Percentiles rank a stretch among this genome's conserved stretches.
Evolutionary conservation across 148 eudicot species (phyloP).

Genomic region (Chenopodium suecicum): DNA sequence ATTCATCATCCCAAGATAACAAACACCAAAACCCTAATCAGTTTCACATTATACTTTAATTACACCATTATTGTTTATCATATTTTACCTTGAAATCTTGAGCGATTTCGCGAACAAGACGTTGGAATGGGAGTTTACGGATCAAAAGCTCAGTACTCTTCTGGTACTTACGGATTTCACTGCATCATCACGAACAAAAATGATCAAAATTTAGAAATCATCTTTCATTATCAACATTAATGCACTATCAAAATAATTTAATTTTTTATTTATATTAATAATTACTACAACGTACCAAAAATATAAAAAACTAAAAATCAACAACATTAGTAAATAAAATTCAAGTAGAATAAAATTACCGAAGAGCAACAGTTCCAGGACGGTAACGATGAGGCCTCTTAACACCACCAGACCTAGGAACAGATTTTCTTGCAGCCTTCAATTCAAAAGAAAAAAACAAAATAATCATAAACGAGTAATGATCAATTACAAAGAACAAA

Average conservation of each 20-base stretch:
- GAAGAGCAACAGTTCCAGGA: constrained; percentile 71
- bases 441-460: background rate
- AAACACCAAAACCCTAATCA: no score
- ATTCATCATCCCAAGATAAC: background rate
- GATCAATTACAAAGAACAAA: background rate
- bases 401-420: constrained; percentile 69
- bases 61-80: no score
- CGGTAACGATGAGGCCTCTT: constrained; percentile 76
- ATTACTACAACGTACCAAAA: no score
- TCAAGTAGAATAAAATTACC: constrained; percentile 24
- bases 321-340: no score
- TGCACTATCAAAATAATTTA: no score
- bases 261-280: no score
- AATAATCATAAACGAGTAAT: background rate
- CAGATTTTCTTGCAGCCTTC: constrained; percentile 61
- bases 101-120: constrained; percentile 68
- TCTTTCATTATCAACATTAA: no score
- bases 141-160: constrained; percentile 73
- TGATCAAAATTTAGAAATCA: no score
- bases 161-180: constrained; percentile 74
- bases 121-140: constrained; percentile 67
- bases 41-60: no score
- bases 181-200: constrained; percentile 13
- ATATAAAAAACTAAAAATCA: no score
- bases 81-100: constrained; percentile 53